Evolutionary conservation across 345 rosid species (phyloP).

Genomic region (Eucalyptus urophylla): DNA sequence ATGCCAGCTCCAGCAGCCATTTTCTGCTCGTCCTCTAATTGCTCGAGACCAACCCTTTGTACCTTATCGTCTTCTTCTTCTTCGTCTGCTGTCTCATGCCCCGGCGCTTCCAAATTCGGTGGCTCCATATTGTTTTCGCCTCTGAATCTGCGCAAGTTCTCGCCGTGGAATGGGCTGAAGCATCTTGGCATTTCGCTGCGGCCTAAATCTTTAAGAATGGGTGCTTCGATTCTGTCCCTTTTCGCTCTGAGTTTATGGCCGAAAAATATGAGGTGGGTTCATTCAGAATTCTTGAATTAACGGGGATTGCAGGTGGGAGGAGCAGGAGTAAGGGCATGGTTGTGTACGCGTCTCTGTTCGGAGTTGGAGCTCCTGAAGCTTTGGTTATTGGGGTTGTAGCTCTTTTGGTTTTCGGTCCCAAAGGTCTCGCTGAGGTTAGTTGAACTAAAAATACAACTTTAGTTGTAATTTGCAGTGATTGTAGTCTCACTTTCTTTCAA

Average conservation of each 20-base stretch:
- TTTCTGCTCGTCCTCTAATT: neutral
- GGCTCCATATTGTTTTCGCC: conserved; percentile 19
- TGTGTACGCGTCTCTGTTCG: conserved; percentile 75
- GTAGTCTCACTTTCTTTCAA: neutral
- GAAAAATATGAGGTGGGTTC: neutral
- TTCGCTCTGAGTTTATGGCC: neutral
- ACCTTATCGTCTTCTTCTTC: neutral
- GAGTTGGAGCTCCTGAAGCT: conserved; percentile 99
- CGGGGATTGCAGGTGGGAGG: conserved; percentile 42
- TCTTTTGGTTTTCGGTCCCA: conserved; percentile 96
- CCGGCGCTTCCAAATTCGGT: conserved; percentile 13
- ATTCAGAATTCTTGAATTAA: neutral
- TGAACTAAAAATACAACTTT: neutral
- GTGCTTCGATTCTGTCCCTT: conserved; percentile 9
- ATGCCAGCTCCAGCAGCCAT: neutral
- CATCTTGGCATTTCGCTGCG: conserved; percentile 49
- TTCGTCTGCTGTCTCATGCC: conserved; percentile 8
- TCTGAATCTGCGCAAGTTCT: conserved; percentile 23
- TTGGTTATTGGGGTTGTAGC: conserved; percentile 97
- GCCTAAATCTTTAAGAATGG: conserved; percentile 27
- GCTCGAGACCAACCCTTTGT: neutral
- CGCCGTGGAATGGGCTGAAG: conserved; percentile 67
- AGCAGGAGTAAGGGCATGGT: conserved; percentile 23
- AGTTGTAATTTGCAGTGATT: neutral
- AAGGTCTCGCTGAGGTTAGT: conserved; percentile 96